Evolutionary conservation across 371 early-diverging fungal genomes (phyloP).

Genomic region (Mortierella sp.): DNA sequence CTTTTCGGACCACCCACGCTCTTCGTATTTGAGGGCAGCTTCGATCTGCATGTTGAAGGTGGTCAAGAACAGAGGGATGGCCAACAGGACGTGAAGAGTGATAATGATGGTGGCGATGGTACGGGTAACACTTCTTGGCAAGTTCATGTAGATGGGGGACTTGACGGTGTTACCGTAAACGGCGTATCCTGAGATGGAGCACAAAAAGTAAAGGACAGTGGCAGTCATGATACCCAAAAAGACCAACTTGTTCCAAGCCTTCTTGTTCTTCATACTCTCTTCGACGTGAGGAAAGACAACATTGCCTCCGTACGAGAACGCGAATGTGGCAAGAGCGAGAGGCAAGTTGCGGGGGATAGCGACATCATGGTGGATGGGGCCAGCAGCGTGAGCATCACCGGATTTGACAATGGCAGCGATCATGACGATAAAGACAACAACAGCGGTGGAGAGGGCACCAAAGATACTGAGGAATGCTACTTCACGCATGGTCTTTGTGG

Average conservation of each 20-base stretch:
- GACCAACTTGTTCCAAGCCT: slow-evolving; percentile 79
- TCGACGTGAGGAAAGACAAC: slow-evolving; percentile 86
- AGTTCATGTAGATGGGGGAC: slow-evolving; percentile 81
- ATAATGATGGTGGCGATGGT: slow-evolving; percentile 80
- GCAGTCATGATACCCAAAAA: slow-evolving; percentile 77
- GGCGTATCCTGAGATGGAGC: slow-evolving; percentile 84
- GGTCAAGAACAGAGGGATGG: slow-evolving; percentile 85
- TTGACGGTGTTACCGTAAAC: slow-evolving; percentile 79
- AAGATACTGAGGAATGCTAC: slow-evolving; percentile 71
- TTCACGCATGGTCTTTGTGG: slow-evolving; percentile 80
- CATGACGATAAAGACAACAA: slow-evolving; percentile 67
- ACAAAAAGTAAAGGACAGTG: slow-evolving; percentile 80
- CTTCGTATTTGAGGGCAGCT: slow-evolving; percentile 62
- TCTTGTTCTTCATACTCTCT: slow-evolving; percentile 84
- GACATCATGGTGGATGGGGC: slow-evolving; percentile 55
- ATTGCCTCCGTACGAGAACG: slow-evolving; percentile 86
- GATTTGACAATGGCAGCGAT: slow-evolving; percentile 54
- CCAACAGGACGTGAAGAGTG: slow-evolving; percentile 86
- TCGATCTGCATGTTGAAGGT: slow-evolving; percentile 84
- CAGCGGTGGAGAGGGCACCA: slow-evolving; percentile 66
- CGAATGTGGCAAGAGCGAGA: slow-evolving; percentile 73
- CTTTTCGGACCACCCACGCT: slow-evolving; percentile 48
- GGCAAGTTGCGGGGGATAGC: slow-evolving; percentile 71
- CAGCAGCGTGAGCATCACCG: slow-evolving; percentile 28
- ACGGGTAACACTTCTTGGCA: slow-evolving; percentile 74